These are phyloP conservation scores for Cryomyces antarcticus DNA, from an alignment of 495 filamentous ascomycete genomes.

Conservation along the genomic window DNA sequence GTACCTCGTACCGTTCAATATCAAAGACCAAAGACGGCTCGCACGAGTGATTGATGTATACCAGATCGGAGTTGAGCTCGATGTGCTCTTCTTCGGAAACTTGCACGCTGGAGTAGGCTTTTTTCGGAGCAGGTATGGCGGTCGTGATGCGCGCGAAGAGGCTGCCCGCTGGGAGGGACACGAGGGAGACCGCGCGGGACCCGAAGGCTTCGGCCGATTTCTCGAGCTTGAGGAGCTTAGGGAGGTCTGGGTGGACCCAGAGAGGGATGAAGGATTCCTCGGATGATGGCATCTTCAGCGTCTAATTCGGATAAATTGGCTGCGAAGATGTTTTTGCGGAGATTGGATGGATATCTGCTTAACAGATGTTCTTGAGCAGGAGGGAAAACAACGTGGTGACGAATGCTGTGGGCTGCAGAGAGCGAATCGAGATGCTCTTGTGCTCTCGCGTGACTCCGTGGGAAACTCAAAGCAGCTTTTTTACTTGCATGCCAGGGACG, in stretches of 20 bases:
- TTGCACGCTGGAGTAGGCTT: slow-evolving; percentile 54
- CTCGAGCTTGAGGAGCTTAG: slow-evolving; percentile 28
- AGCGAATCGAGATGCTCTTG: too few species aligned
- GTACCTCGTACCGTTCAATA: slow-evolving; percentile 38
- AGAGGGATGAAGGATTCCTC: slow-evolving; percentile 1
- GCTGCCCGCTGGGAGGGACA: slow-evolving; percentile 40
- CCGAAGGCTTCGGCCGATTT: slow-evolving; percentile 27
- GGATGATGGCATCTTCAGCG: slow-evolving; percentile 10
- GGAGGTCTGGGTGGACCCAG: slow-evolving; percentile 23
- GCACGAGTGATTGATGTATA: slow-evolving; percentile 62
- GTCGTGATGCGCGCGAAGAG: slow-evolving; percentile 39
- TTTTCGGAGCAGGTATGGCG: slow-evolving; percentile 18
- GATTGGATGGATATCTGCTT: neutral
- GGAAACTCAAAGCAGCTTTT: too few species aligned
- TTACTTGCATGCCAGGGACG: too few species aligned
- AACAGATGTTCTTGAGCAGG: slow-evolving; percentile 1
- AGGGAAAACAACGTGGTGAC: slow-evolving; percentile 1
- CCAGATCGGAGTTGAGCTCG: slow-evolving; percentile 53
- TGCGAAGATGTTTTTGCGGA: neutral
- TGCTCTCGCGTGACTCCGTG: too few species aligned
- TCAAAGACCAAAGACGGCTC: slow-evolving; percentile 52
- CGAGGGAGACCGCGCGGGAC: slow-evolving; percentile 38
- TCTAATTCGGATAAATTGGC: neutral
- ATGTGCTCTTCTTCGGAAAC: slow-evolving; percentile 38
- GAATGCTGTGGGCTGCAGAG: neutral